phyloP scores from a whole-genome alignment of 495 filamentous ascomycete genomes.

The Hyphodiscus hymeniophilus region DNA sequence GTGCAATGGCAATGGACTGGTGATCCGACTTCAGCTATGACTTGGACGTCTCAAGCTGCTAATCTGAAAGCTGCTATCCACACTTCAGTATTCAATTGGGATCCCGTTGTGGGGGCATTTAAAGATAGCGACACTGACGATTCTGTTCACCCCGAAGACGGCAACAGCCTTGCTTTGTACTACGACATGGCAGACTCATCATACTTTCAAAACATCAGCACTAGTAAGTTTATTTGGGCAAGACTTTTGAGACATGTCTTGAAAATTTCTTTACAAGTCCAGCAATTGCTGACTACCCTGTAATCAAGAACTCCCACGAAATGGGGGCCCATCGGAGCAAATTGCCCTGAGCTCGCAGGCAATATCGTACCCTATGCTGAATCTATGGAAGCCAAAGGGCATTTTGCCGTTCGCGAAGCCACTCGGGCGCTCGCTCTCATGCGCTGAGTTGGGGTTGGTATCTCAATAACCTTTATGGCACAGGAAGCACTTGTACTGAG shows the following conservation, averaged over 20 bases:
- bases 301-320: constrained; percentile 11
- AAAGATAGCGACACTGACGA: constrained; percentile 46
- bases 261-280: no score
- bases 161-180: constrained; percentile 14
- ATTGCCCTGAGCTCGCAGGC: constrained; percentile 46
- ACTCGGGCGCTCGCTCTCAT: constrained; percentile 51
- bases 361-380: constrained; percentile 57
- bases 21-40: constrained; percentile 25
- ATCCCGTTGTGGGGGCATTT: constrained; percentile 38
- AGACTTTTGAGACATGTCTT: no score
- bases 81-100: constrained; percentile 29
- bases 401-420: constrained; percentile 42
- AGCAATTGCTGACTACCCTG: no score
- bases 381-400: constrained; percentile 56
- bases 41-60: constrained; percentile 4
- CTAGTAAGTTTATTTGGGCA: no score
- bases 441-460: constrained; percentile 56
- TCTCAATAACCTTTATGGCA: constrained; percentile 51
- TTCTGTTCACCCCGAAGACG: constrained; percentile 26
- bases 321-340: constrained; percentile 45
- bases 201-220: constrained; percentile 1
- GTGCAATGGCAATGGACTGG: constrained; percentile 43
- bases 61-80: constrained; percentile 25
- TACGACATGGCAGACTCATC: constrained; percentile 10
- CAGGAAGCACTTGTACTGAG: constrained; percentile 55